Conservation (phyloP, 768 basidiomycete genomes). For the Imleria badia region DNA sequence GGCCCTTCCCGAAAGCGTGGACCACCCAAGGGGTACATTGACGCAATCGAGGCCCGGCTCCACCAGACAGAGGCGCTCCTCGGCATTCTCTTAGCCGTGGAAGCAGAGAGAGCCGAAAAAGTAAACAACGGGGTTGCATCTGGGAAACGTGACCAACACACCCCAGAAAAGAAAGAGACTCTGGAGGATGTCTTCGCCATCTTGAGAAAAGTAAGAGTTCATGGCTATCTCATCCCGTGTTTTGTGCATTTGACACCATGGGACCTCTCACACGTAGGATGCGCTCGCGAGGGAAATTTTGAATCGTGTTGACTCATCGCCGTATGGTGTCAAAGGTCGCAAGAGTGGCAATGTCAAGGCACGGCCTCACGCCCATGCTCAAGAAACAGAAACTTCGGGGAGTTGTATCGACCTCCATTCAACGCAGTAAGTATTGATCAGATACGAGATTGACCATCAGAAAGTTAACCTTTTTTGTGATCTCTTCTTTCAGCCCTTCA, state of each 20-base stretch:
- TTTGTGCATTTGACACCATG: not conserved
- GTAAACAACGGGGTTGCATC: slow-evolving; percentile 35
- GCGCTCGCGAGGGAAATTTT: slow-evolving; percentile 78
- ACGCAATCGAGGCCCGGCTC: slow-evolving; percentile 87
- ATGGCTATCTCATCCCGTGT: not conserved
- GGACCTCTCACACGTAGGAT: slow-evolving; percentile 48
- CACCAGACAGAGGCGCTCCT: slow-evolving; percentile 91
- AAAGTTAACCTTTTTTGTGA: slow-evolving; percentile 1
- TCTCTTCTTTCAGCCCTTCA: slow-evolving; percentile 54
- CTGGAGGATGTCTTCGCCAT: slow-evolving; percentile 44
- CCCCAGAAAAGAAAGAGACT: slow-evolving; percentile 11
- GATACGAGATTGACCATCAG: not conserved
- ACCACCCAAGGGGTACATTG: slow-evolving; percentile 92
- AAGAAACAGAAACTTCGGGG: slow-evolving; percentile 21
- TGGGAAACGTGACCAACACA: slow-evolving; percentile 6
- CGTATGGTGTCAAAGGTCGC: slow-evolving; percentile 75
- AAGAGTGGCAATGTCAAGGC: slow-evolving; percentile 40
- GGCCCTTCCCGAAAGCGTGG: slow-evolving; percentile 82
- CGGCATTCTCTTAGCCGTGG: slow-evolving; percentile 67
- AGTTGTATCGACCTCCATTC: slow-evolving; percentile 45
- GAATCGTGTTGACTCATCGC: slow-evolving; percentile 74
- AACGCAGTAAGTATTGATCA: slow-evolving; percentile 53
- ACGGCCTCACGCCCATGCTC: slow-evolving; percentile 20
- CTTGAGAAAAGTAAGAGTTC: slow-evolving; percentile 47
- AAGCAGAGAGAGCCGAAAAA: slow-evolving; percentile 25